Conservation (phyloP, 139 green algal genomes). For the Chlamydomonas sphaeroides region DNA sequence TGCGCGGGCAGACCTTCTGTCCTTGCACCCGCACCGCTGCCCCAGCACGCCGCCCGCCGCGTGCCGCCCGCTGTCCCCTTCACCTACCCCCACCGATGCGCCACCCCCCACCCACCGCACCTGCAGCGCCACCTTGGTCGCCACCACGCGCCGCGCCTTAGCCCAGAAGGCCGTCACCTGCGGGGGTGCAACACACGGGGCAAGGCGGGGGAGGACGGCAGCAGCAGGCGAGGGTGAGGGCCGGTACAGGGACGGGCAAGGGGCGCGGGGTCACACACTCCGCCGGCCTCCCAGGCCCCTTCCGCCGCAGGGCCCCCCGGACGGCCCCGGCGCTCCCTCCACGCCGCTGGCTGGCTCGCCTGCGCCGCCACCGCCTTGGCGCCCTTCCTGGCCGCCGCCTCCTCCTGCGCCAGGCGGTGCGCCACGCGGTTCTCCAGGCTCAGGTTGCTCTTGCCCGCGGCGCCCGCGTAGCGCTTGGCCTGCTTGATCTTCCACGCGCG, state of each 20-base stretch:
- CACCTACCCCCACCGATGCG: too few relatives aligned
- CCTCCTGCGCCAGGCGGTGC: conserved; percentile 58
- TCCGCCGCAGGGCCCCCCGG: too few relatives aligned
- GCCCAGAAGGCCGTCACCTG: conserved; percentile 89
- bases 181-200: too few relatives aligned
- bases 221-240: not conserved
- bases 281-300: too few relatives aligned
- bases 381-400: conserved; percentile 67
- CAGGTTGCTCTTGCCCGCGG: conserved; percentile 72
- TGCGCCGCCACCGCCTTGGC: conserved; percentile 53
- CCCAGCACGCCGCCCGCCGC: too few relatives aligned
- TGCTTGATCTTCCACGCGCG: conserved; percentile 69
- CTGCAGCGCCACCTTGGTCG: conserved; percentile 85
- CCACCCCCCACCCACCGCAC: conserved; percentile 47
- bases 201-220: not conserved
- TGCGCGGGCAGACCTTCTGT: too few relatives aligned
- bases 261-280: too few relatives aligned
- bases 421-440: conserved; percentile 78
- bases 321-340: too few relatives aligned
- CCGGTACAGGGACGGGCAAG: too few relatives aligned
- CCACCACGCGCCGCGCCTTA: conserved; percentile 91
- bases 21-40: too few relatives aligned
- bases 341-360: too few relatives aligned
- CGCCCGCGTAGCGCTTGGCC: conserved; percentile 67
- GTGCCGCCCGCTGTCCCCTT: too few relatives aligned